Conservation (phyloP, 192 early-diverging fungal genomes). For the Gigaspora rosea region DNA sequence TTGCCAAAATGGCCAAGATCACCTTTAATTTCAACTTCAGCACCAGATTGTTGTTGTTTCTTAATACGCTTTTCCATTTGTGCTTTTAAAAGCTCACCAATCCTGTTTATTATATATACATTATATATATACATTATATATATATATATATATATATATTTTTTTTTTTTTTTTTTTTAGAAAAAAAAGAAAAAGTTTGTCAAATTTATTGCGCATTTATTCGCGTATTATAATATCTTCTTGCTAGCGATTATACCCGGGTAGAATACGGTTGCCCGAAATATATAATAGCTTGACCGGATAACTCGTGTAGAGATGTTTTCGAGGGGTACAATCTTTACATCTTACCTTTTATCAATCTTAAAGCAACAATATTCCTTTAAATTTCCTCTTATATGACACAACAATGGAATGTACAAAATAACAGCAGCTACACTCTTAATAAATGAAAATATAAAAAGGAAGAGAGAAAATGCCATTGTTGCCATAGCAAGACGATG, state of each 20-base stretch:
- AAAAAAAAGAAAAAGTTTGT: too few species aligned
- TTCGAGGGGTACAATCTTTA: too few species aligned
- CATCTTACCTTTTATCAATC: constrained; percentile 78
- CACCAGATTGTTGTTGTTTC: not conserved
- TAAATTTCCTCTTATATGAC: constrained; percentile 80
- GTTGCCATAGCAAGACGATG: constrained; percentile 2
- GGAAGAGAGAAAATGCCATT: constrained; percentile 65
- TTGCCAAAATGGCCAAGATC: not conserved
- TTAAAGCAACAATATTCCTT: constrained; percentile 90
- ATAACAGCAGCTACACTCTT: constrained; percentile 59
- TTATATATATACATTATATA: not conserved
- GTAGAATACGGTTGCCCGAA: too few species aligned
- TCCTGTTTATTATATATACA: not conserved
- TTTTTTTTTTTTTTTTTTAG: too few species aligned
- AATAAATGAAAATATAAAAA: constrained; percentile 59
- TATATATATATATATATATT: not conserved
- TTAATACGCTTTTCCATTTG: not conserved
- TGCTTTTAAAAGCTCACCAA: not conserved
- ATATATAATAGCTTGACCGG: too few species aligned
- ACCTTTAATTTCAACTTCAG: not conserved
- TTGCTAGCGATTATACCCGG: too few species aligned
- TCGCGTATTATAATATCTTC: too few species aligned
- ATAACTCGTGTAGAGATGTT: too few species aligned
- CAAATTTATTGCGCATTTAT: too few species aligned
- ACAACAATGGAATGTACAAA: constrained; percentile 79